These are phyloP conservation scores for Diaporthe sp. DNA, from an alignment of 2,329 filamentous ascomycete genomes.

Conservation along the genomic window DNA sequence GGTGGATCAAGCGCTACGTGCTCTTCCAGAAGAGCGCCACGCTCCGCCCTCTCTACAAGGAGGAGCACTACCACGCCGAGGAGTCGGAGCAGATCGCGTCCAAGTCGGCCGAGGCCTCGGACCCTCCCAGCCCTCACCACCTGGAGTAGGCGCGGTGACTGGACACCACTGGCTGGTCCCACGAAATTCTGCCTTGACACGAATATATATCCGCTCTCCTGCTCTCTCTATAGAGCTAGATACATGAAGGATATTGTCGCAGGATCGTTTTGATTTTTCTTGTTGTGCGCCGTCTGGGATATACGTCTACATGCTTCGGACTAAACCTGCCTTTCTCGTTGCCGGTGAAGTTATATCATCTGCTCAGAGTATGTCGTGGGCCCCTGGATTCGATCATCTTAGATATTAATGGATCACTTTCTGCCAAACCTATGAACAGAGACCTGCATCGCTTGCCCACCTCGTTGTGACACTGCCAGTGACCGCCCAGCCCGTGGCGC, in stretches of 20 bases:
- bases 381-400: constrained; percentile 10
- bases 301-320: constrained; percentile 12
- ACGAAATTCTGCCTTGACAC: constrained; percentile 11
- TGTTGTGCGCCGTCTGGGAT: neutral
- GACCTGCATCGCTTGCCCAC: neutral
- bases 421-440: neutral
- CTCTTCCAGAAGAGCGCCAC: constrained; percentile 59
- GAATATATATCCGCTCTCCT: constrained; percentile 1
- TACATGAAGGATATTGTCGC: constrained; percentile 1
- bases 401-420: constrained; percentile 28
- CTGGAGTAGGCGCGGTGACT: neutral
- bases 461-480: neutral
- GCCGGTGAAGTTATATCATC: neutral
- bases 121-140: constrained; percentile 24
- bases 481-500: constrained; percentile 17
- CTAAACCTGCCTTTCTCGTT: neutral
- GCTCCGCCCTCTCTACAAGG: constrained; percentile 57
- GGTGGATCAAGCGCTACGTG: constrained; percentile 70
- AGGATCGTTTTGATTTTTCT: neutral
- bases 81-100: neutral
- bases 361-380: neutral
- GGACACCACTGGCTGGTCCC: neutral
- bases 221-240: neutral
- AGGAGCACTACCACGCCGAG: neutral
- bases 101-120: constrained; percentile 18